These are phyloP conservation scores for Zymoseptoria tritici DNA, from an alignment of 2,329 filamentous ascomycete genomes.

Conservation along the genomic window DNA sequence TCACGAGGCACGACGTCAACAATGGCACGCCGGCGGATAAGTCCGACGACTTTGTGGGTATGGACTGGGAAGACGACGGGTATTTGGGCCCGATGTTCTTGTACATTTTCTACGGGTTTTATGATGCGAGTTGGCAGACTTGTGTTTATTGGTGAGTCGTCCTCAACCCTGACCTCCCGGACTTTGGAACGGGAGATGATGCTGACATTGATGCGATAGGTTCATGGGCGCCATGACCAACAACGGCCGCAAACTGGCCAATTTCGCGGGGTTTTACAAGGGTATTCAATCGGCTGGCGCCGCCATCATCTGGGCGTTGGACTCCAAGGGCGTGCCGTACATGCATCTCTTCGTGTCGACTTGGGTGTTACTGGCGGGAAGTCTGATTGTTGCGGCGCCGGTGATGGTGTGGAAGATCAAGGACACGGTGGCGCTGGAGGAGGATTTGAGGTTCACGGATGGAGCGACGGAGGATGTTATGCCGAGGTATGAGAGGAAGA, in stretches of 20 bases:
- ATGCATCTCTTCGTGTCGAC: conserved; percentile 64
- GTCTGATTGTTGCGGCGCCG: conserved; percentile 68
- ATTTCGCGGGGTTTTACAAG: conserved; percentile 87
- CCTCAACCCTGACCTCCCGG: not conserved
- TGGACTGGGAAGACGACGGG: conserved; percentile 60
- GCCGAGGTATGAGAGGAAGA: not conserved
- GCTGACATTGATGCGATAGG: conserved; percentile 28
- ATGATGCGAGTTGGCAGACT: conserved; percentile 85
- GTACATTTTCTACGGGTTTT: conserved; percentile 86
- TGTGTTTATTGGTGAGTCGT: conserved; percentile 62
- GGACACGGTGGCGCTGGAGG: conserved; percentile 69
- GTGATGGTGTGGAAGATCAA: conserved; percentile 72
- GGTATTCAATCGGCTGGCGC: conserved; percentile 79
- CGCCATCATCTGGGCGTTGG: conserved; percentile 67
- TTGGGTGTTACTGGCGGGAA: conserved; percentile 70
- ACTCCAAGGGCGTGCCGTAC: conserved; percentile 55
- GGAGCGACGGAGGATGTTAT: conserved; percentile 68
- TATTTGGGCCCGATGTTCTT: conserved; percentile 77
- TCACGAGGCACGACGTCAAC: conserved; percentile 37
- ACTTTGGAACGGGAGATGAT: no score
- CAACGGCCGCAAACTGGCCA: conserved; percentile 84
- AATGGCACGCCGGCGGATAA: conserved; percentile 12
- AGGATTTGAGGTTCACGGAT: conserved; percentile 78
- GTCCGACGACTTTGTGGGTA: conserved; percentile 11
- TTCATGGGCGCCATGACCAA: conserved; percentile 92